Conservation (phyloP, 2,329 filamentous ascomycete genomes). For the Fusarium musae region DNA sequence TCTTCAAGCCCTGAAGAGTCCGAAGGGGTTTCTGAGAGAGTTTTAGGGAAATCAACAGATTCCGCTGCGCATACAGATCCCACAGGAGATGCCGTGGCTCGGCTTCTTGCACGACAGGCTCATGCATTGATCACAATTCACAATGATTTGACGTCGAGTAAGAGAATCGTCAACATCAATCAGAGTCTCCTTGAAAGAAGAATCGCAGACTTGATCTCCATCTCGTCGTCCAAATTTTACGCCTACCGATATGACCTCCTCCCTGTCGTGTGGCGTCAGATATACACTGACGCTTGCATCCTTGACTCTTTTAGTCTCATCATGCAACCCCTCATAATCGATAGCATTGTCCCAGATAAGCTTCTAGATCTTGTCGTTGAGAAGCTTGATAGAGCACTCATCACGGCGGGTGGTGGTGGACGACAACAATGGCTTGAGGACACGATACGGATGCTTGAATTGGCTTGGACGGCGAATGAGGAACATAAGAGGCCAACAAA, state of each 20-base stretch:
- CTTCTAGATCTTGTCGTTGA: conserved; percentile 68
- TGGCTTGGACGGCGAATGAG: conserved; percentile 34
- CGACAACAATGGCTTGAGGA: conserved; percentile 61
- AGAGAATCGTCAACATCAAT: background rate
- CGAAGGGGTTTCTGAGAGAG: background rate
- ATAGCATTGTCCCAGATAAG: conserved; percentile 17
- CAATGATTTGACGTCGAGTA: conserved; percentile 4
- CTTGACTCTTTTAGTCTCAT: conserved; percentile 64
- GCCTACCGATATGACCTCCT: conserved; percentile 75
- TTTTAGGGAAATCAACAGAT: background rate
- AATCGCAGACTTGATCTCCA: conserved; percentile 65
- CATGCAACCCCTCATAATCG: conserved; percentile 25
- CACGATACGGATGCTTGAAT: conserved; percentile 58
- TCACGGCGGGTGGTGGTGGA: conserved; percentile 75
- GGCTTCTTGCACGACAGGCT: conserved; percentile 49
- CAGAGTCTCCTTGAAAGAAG: conserved; percentile 52
- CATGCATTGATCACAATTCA: conserved; percentile 38
- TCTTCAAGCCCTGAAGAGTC: background rate
- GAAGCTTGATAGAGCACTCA: conserved; percentile 78
- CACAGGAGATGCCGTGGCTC: conserved; percentile 33
- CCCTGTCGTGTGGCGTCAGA: conserved; percentile 73
- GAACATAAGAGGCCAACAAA: conserved; percentile 38
- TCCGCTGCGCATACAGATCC: conserved; percentile 11
- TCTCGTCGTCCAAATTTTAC: conserved; percentile 75
- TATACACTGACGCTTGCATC: conserved; percentile 78